Evolutionary conservation across 2,329 filamentous ascomycete genomes (phyloP), one percentile per base, ranked within the genome.

Genomic region (Sarocladium brachiariae): DNA sequence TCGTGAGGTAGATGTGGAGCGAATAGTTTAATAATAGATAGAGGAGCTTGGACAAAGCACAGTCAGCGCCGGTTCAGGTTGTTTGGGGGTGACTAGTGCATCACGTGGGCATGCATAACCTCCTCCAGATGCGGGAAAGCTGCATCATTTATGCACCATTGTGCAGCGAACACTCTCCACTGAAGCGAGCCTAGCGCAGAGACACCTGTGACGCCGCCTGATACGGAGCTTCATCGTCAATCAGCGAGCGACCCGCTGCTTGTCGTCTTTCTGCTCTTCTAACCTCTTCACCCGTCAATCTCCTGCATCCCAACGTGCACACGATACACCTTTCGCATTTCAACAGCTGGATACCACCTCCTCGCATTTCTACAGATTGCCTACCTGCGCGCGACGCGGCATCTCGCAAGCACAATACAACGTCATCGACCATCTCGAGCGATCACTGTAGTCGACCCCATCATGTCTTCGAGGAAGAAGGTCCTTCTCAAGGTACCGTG

Each of bases 381-480:
- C 16, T 9, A 31, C 13, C n/a, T 6, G 18, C 33, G 18, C 33
- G 39, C 39, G 39, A 45, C 39, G 30, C 24, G 9, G 24, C 39
- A 14, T 45, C 21, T 24, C 33, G 24, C 24, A 9, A 30, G 43
- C n/a, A 16, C 16, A 31, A 9, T 19, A 14, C 43, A 63, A 65
- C 63, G 61, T 64, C 63, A 65, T 64, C 59, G 55, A 58, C 50
- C 48, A 54, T 55, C 49, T 51, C 53, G 37, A 50, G 5, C 43
- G 24, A 51, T 16, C 35, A 54, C 59, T 50, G 55, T 53, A n/a
- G n/a, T n/a, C n/a, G n/a, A 54, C 53, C 54, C 60, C 69, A 73
- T 62, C 64, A 90, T 90, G 86, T 77, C 86, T 66, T 86, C 86
- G 62, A 79, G 85, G 69, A 93, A 92, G 86, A 93, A 93, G 84